phyloP scores from a whole-genome alignment of 2,329 filamentous ascomycete genomes.

The Thyridium curvatum region DNA sequence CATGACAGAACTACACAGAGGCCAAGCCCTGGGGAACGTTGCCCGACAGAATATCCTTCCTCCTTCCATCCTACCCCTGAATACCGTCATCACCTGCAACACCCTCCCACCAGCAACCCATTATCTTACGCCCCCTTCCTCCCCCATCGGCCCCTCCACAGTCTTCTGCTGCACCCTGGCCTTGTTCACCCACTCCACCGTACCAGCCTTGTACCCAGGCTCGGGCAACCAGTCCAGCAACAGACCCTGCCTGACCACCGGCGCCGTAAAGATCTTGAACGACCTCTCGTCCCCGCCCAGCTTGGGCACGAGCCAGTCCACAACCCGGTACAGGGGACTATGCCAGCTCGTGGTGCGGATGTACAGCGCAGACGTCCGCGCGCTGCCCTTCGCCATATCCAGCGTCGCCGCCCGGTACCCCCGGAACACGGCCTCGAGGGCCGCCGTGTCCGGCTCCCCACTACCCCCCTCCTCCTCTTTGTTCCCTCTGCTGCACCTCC shows the following conservation, averaged over 20 bases:
- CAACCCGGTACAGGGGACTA: constrained; percentile 3
- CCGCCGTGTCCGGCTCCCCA: neutral
- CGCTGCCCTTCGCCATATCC: neutral
- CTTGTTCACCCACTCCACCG: no score
- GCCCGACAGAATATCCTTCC: no score
- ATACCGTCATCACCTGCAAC: no score
- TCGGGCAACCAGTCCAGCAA: constrained; percentile 3
- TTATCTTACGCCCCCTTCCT: no score
- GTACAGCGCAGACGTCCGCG: constrained; percentile 2
- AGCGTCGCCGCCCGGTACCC: constrained; percentile 1
- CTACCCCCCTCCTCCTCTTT: neutral
- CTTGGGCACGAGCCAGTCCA: constrained; percentile 2
- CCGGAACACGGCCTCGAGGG: constrained; percentile 1
- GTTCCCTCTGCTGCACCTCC: neutral
- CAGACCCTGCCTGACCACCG: constrained; percentile 3
- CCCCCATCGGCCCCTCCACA: no score
- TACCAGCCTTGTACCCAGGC: no score
- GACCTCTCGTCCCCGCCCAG: constrained; percentile 3
- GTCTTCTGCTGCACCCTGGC: no score
- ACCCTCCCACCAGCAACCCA: no score
- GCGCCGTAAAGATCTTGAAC: constrained; percentile 1
- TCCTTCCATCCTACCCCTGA: no score
- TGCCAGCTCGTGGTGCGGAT: constrained; percentile 4
- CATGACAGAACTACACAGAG: no score
- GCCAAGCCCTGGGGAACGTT: no score